Evolutionary conservation across 192 early-diverging fungal genomes (phyloP), one percentile per base, ranked within the genome.

Genomic region (Coemansia sp.): DNA sequence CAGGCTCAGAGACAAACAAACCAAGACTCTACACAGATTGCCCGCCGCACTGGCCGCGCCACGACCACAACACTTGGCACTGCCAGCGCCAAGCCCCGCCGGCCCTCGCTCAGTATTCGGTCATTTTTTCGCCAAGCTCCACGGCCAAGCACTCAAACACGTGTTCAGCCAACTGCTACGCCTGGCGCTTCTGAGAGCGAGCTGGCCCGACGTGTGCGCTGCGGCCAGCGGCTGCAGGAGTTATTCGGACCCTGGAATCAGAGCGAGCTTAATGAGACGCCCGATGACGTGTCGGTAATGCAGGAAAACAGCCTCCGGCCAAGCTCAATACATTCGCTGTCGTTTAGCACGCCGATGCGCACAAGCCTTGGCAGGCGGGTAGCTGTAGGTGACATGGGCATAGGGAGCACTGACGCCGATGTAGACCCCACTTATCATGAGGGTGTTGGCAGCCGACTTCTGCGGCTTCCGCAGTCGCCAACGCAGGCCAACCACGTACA

Each of bases 241-340:
- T 58, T 79, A 53, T 79, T 79, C 70, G 76, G 76, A 24, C 48
- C 60, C 1, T 79, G 76, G 76, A 11, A 68, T 34, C 31, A 46
- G 14, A 37, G 56, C 23, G 47, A 47, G 20, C 57, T 36, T 24
- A 52, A 62, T 9, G 46, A 28, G 5, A 21, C 34, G 3, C 42
- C 40, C 2, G 48, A 61, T 44, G 52, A 8, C 17, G 10, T 24
- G 26, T 38, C 53, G 53, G 28, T 23, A 55, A 38, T 8, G 37
- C 54, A 31, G 36, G 56, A 9, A 21, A 62, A 38, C 20, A 56
- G 58, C 47, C 60, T 53, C 5, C 57, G 63, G 44, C 58, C 56
- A 11, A 38, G 56, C 21, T 73, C 76, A 5, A 63, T 73, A 14
- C 64, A 66, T 56, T 79, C 76, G 21, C 60, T 79, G 15, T 64